Conservation (phyloP, 192 early-diverging fungal genomes). For the Mortierella hygrophila region DNA sequence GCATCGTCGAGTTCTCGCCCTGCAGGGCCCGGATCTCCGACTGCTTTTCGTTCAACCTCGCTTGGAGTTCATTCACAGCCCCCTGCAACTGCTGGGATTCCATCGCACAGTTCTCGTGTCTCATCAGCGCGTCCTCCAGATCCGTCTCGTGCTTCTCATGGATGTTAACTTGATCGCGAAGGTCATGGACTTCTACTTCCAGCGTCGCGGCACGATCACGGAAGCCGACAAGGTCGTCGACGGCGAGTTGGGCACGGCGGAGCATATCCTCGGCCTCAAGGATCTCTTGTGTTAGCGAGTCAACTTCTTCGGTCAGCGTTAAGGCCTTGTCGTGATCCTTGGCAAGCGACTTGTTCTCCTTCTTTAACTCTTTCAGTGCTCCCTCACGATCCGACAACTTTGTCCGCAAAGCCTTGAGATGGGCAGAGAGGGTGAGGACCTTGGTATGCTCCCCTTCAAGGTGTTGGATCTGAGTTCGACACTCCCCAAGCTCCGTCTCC, state of each 20-base stretch:
- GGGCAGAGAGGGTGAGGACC: not conserved
- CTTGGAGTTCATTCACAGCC: conserved; percentile 1
- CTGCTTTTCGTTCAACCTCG: conserved; percentile 15
- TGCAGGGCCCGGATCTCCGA: conserved; percentile 1
- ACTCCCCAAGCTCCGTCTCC: conserved; percentile 12
- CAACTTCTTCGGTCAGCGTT: conserved; percentile 2
- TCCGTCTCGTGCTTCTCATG: conserved; percentile 31
- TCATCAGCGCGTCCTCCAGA: conserved; percentile 28
- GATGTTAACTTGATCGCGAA: conserved; percentile 13
- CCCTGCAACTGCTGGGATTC: conserved; percentile 13
- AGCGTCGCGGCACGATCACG: conserved; percentile 13
- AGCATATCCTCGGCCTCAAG: not conserved
- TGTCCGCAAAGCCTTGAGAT: not conserved
- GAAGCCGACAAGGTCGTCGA: conserved; percentile 14
- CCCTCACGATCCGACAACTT: not conserved
- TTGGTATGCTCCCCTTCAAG: conserved; percentile 14
- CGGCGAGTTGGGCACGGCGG: conserved; percentile 5
- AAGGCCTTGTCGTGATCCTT: conserved; percentile 1
- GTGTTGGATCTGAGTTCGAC: conserved; percentile 1
- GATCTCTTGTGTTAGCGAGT: conserved; percentile 15
- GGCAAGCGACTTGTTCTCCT: conserved; percentile 2
- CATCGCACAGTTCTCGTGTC: conserved; percentile 8
- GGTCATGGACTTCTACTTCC: conserved; percentile 9
- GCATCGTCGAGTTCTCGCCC: not conserved
- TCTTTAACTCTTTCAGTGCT: not conserved